Evolutionary conservation across 306 rosid genomes (phyloP).

Genomic region (Cucumis sativus): DNA sequence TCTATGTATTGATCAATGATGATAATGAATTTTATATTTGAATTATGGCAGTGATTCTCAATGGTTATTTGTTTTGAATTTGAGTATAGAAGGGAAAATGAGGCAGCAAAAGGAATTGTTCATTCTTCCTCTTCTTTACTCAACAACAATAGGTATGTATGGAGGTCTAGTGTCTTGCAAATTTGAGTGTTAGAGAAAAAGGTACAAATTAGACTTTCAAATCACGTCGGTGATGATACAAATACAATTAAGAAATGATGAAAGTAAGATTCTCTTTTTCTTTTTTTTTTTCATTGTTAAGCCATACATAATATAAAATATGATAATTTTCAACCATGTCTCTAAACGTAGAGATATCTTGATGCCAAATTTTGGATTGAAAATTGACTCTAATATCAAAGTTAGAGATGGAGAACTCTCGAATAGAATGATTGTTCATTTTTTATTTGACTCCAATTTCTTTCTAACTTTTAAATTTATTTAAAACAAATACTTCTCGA

Average conservation of each 20-base stretch:
- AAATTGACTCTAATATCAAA: too few relatives aligned
- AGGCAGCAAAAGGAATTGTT: background rate
- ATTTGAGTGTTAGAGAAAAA: background rate
- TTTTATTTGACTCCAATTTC: too few relatives aligned
- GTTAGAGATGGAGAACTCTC: too few relatives aligned
- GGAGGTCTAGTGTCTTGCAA: background rate
- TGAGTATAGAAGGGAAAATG: background rate
- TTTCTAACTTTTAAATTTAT: too few relatives aligned
- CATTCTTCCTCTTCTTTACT: background rate
- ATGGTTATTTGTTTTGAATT: background rate
- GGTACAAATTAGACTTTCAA: background rate
- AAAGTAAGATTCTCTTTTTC: background rate
- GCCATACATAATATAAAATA: too few relatives aligned
- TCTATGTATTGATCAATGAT: too few relatives aligned
- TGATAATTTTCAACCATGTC: too few relatives aligned
- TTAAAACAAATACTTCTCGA: too few relatives aligned
- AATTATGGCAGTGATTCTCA: background rate
- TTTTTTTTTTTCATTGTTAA: background rate
- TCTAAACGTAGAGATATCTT: too few relatives aligned
- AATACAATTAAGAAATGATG: background rate
- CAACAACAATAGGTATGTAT: background rate
- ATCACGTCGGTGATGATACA: background rate
- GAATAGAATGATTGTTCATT: too few relatives aligned
- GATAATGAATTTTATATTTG: background rate
- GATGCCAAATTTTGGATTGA: too few relatives aligned